A percentile compares a stretch with the other conserved stretches of the same genome.
phyloP scores from a whole-genome alignment of 768 basidiomycete species.

The Myochromella boudieri region DNA sequence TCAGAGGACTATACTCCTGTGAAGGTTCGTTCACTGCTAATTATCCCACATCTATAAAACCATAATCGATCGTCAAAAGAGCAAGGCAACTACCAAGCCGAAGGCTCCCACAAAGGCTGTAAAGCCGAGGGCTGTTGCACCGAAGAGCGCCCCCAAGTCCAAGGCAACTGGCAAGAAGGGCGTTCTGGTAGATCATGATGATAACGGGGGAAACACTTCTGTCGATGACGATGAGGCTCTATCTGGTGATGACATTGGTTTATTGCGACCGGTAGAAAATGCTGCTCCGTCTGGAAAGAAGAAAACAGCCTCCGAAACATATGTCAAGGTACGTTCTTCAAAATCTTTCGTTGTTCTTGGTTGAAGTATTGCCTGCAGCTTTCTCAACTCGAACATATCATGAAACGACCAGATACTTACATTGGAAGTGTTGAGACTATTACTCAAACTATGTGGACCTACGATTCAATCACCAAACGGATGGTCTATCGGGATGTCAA shows the following conservation, averaged over 20 bases:
- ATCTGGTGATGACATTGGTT: conserved; percentile 34
- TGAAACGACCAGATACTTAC: conserved; percentile 91
- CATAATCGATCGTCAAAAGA: too few species aligned
- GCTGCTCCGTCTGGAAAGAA: conserved; percentile 50
- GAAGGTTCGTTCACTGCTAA: conserved; percentile 36
- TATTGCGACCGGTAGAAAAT: conserved; percentile 21
- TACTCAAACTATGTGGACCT: conserved; percentile 91
- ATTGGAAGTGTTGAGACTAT: conserved; percentile 94
- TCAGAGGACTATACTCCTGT: conserved; percentile 69
- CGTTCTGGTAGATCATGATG: conserved; percentile 62
- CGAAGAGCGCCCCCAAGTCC: conserved; percentile 46
- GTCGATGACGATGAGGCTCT: conserved; percentile 42
- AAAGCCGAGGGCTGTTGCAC: conserved; percentile 40
- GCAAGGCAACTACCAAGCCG: conserved; percentile 37
- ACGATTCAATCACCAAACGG: conserved; percentile 77
- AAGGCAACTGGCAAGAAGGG: conserved; percentile 70
- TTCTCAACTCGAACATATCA: conserved; percentile 91
- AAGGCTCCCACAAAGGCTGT: conserved; percentile 37
- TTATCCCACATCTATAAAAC: not conserved
- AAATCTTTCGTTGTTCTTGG: not conserved
- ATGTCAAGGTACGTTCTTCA: conserved; percentile 67
- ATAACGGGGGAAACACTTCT: conserved; percentile 53
- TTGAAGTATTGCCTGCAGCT: conserved; percentile 49
- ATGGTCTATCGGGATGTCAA: conserved; percentile 83
- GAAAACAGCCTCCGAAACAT: conserved; percentile 90